phyloP scores from a whole-genome alignment of 2,329 filamentous ascomycete genomes.

The Sporothrix phasma region DNA sequence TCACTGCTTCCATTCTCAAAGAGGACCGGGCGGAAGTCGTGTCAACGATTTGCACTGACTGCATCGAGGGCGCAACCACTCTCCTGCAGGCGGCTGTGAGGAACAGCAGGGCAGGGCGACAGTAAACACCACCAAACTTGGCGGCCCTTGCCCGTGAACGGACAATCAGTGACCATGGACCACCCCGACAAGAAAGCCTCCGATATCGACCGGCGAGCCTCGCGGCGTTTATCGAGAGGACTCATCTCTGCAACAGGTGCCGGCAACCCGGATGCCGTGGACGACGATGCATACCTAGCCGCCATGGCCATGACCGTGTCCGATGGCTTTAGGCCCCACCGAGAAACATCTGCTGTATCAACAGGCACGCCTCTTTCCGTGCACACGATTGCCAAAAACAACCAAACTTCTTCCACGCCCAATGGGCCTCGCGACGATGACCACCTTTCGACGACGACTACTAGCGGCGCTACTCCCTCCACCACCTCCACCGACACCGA shows the following conservation, averaged over 20 bases:
- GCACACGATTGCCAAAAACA: neutral
- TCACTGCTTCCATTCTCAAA: too few species aligned
- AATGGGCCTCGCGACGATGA: neutral
- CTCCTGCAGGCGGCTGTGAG: neutral
- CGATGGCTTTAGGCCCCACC: conserved; percentile 17
- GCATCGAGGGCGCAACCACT: neutral
- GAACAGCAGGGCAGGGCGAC: neutral
- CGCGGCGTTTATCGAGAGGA: conserved; percentile 15
- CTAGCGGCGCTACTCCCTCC: neutral
- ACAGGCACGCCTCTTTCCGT: neutral
- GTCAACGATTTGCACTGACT: neutral
- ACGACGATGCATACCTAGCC: conserved; percentile 10
- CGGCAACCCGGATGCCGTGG: conserved; percentile 2
- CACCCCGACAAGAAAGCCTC: conserved; percentile 15
- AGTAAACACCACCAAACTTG: neutral
- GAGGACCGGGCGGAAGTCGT: too few species aligned
- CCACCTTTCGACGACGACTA: neutral
- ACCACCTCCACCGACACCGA: neutral
- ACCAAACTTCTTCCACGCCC: neutral
- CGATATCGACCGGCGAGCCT: conserved; percentile 19
- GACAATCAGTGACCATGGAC: conserved; percentile 17
- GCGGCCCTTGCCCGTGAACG: conserved; percentile 1
- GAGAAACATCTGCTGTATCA: neutral
- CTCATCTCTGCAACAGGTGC: conserved; percentile 12
- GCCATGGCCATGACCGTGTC: conserved; percentile 13